Base-by-base conservation (phyloP, 768 basidiomycete species). In the Mycena belliarum region DNA sequence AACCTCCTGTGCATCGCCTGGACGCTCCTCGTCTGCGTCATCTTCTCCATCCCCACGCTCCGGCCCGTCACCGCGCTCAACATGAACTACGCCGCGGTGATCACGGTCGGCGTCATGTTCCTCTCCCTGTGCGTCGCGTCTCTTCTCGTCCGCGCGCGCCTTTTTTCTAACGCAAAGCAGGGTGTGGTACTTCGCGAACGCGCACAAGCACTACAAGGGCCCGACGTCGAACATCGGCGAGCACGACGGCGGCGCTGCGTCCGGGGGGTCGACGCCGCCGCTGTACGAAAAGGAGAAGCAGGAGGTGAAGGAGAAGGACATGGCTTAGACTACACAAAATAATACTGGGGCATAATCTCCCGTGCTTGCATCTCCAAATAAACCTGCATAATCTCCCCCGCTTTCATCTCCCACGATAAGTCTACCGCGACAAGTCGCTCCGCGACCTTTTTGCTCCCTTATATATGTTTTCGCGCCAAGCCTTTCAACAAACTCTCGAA, bases 41-140 rank as follows among this genome's bases (percentile, higher is more conserved):
- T 92, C 63, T 89, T 91, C 72, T 83, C 86, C 40, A 73, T 93
- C 63, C 91, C 91, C 1, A 88, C 84, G 6, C 67, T 82, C 41
- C 71, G 77, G 40, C 91, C 92, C 4, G 87, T 91, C 18, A 89
- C 86, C n/a, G 64, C 71, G 37, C 68, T 78, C 28, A 90, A 86
- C 57, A 91, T 92, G 88, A 91, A 92, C 68, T 92, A 92, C 64
- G 86, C 88, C n/a, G 82, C 86, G 28, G 88, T 78, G 40, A 84
- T 85, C 59, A 82, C 83, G 7, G 63, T 77, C 41, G 78, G 82
- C 24, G 82, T 85, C 24, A 68, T 84, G 58, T 65, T 81, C 47
- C 71, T 84, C n/a, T 77, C 81, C 23, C 76, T 78, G 82, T 85
- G 66, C 55, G 80, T 74, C n/a, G n/a, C n/a, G n/a, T n/a, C n/a